Conservation (phyloP, 768 basidiomycete genomes). For the Collybiopsis confluens region DNA sequence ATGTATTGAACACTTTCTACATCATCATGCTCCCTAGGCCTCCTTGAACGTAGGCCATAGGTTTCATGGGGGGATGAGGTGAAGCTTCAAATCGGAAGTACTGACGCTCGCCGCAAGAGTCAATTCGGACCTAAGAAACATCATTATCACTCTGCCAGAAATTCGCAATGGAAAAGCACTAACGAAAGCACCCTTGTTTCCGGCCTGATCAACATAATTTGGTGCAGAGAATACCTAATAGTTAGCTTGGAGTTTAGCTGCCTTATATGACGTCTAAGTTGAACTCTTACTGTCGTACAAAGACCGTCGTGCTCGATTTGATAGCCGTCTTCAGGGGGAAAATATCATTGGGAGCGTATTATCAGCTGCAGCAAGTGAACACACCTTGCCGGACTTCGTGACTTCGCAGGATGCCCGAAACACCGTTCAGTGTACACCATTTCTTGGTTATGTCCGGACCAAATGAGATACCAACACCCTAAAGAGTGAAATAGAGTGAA, state of each 20-base stretch:
- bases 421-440: conserved; percentile 85
- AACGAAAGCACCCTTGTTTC: conserved; percentile 91
- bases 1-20: conserved; percentile 38
- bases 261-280: conserved; percentile 8
- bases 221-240: conserved; percentile 87
- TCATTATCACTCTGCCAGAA: background rate
- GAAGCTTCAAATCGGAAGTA: conserved; percentile 84
- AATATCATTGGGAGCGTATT: conserved; percentile 2
- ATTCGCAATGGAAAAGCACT: conserved; percentile 27
- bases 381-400: conserved; percentile 93
- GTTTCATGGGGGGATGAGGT: conserved; percentile 85
- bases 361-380: conserved; percentile 10
- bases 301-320: conserved; percentile 92
- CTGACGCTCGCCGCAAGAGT: conserved; percentile 65
- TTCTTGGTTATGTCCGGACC: conserved; percentile 89
- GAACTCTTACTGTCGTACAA: conserved; percentile 76
- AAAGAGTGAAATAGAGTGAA: conserved; percentile 9
- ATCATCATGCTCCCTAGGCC: conserved; percentile 69
- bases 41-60: conserved; percentile 83
- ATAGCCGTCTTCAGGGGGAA: conserved; percentile 66
- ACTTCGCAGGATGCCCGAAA: conserved; percentile 87
- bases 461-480: conserved; percentile 95
- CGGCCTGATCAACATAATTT: conserved; percentile 89
- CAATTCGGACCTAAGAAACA: conserved; percentile 71
- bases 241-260: background rate